phyloP scores from a whole-genome alignment of 1,284 basidiomycete species.

The Chiua sp. region DNA sequence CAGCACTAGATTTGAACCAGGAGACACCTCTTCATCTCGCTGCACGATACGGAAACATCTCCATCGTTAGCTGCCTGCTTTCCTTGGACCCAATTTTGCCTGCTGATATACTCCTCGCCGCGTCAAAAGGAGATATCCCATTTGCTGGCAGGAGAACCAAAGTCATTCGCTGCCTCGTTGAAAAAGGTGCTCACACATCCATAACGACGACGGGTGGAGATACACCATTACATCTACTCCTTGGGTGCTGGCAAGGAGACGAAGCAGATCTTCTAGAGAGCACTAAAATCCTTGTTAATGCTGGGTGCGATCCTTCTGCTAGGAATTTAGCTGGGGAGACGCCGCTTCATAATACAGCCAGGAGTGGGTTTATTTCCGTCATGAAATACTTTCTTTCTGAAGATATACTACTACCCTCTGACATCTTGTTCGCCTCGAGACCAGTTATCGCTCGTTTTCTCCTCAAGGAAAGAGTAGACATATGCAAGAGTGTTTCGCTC shows the following conservation, averaged over 20 bases:
- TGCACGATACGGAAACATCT: not conserved
- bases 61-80: conserved; percentile 7
- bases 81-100: conserved; percentile 3
- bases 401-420: not conserved
- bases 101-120: conserved; percentile 2
- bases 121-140: not conserved
- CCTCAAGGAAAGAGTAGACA: no score
- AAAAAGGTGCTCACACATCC: not conserved
- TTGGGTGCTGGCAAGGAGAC: no score
- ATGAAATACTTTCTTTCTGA: not conserved
- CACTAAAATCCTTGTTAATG: not conserved
- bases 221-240: not conserved
- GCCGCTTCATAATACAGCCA: conserved; percentile 1
- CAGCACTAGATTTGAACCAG: not conserved
- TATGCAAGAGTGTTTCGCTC: no score
- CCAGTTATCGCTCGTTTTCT: not conserved
- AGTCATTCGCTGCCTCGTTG: not conserved
- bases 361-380: not conserved
- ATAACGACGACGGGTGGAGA: not conserved
- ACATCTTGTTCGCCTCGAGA: not conserved
- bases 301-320: not conserved
- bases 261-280: not conserved
- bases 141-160: not conserved
- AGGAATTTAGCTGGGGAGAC: not conserved
- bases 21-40: conserved; percentile 14